Evolutionary conservation across 805 yeast genomes (phyloP), one percentile per base, ranked within the genome.

Genomic region (Spathaspora hagerdaliae): DNA sequence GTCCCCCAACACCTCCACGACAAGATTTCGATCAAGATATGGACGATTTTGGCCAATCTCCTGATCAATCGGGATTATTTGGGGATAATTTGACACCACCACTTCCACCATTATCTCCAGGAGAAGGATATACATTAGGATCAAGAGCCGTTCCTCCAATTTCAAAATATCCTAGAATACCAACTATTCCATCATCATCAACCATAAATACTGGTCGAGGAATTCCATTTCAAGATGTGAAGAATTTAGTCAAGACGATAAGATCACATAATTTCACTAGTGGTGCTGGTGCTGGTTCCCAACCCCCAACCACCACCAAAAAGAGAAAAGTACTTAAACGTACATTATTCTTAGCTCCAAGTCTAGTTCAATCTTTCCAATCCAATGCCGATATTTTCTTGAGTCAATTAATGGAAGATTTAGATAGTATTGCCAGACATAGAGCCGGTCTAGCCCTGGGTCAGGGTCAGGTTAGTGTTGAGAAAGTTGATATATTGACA

Each of bases 391-490:
- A 62, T 33, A 55, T 55, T 29, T 70, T 71, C 45, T 47, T 71
- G 27, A 48, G 45, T 31, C 56, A 56, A 14, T 41, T 71, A n/a
- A 56, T 67, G 51, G 32, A 42, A 3, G 74, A 70, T 45, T 53
- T 71, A 43, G 57, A 56, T 32, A 70, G 69, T 3, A 71, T 66
- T 51, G 68, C 73, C 12, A 47, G 46, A 7, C 76, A 71, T 50
- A 44, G 65, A 39, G 46, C 62, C 13, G 54, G 48, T 10, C 24
- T 19, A 19, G 24, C 24, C 24, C 24, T 19, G 24, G 24, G 24
- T 19, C 24, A 19, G 24, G 24, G 24, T 19, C 24, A 19, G 24
- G 24, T 19, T 2, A 19, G 24, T 19, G 64, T 71, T n/a, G 53
- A 54, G 38, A 54, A 69, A 38, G 56, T 54, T 14, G 76, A 71